phyloP scores from a whole-genome alignment of 2,329 filamentous ascomycete genomes.

The Fusarium drepaniforme region DNA sequence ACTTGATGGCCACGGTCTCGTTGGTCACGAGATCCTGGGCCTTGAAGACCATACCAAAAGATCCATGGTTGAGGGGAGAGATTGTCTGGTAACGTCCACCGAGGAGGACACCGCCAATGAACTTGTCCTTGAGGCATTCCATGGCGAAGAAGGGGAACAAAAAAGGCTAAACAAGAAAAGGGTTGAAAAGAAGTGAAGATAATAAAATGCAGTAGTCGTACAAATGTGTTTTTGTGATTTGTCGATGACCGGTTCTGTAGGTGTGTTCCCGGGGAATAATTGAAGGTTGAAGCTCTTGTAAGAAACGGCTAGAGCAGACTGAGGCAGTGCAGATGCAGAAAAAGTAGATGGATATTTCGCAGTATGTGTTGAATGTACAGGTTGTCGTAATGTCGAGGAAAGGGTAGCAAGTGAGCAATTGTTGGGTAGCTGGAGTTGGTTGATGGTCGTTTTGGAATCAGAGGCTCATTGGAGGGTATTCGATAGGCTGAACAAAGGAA shows the following conservation, averaged over 20 bases:
- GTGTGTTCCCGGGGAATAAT: slow-evolving; percentile 16
- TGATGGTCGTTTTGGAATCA: slow-evolving; percentile 52
- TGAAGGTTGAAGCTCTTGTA: slow-evolving; percentile 26
- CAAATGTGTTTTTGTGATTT: slow-evolving; percentile 42
- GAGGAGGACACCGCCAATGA: slow-evolving; percentile 83
- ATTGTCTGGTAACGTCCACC: slow-evolving; percentile 92
- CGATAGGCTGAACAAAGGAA: slow-evolving; percentile 52
- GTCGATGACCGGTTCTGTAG: slow-evolving; percentile 30
- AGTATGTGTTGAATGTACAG: slow-evolving; percentile 51
- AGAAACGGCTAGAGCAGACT: slow-evolving; percentile 30
- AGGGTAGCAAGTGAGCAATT: slow-evolving; percentile 36
- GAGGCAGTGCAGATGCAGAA: slow-evolving; percentile 26
- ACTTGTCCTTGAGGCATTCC: slow-evolving; percentile 90
- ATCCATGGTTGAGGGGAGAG: slow-evolving; percentile 96
- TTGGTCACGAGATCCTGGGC: slow-evolving; percentile 83
- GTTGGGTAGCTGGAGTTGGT: slow-evolving; percentile 39
- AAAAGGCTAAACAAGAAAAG: slow-evolving; percentile 32
- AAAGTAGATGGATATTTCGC: slow-evolving; percentile 32
- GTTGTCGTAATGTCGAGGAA: slow-evolving; percentile 38
- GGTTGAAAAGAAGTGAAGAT: slow-evolving; percentile 31
- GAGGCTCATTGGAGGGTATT: slow-evolving; percentile 56
- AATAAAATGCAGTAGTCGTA: slow-evolving; percentile 46
- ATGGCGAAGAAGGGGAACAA: slow-evolving; percentile 54
- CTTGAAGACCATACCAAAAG: slow-evolving; percentile 98
- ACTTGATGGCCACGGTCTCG: slow-evolving; percentile 93